Evolutionary conservation across 2,329 filamentous ascomycete species (phyloP), one percentile per base, ranked within the genome.

Genomic region (Penicillium polonicum): DNA sequence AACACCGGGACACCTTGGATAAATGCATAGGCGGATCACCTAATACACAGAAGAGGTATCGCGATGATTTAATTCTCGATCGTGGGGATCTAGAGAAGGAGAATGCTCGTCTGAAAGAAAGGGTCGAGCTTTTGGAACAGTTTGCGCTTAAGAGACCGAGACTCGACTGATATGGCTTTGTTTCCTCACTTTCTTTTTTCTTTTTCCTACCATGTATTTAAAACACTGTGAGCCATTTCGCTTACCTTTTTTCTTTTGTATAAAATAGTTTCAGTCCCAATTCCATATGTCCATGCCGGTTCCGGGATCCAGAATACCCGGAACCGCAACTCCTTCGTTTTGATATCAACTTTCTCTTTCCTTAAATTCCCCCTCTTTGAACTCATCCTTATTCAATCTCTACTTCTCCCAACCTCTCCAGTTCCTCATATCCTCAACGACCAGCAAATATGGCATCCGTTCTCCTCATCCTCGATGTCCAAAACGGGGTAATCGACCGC

Each of bases 391-490:
- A 4, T 10, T n/a, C 15, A 29, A 19, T 15, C 4, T 27, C 7
- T 36, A 17, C 13, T 23, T 6, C 15, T 39, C 10, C 10, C 7
- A 39, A 15, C 5, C 2, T n/a, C 13, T 23, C 13, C 8, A 35
- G 12, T 9, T 6, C 6, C 43, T 17, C 2, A 17, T 10, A 23
- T 9, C 36, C n/a, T 21, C n/a, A 39, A 12, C 4, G 5, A 38
- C 36, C 8, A 19, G n/a, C 4, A 39, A 39, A 12, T 2, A 39
- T 56, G 53, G 39, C 65, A 48, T 70, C 70, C 7, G 72, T 72
- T 8, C 63, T 76, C 7, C 62, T 77, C 38, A 60, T 75, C 46
- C 69, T 77, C 44, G 74, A 76, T 61, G 38, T 75, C 44, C 72
- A 76, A 60, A 66, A 60, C 19, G 71, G 70, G 43, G 64, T 69